Evolutionary conservation across 805 yeast genomes (phyloP).

Genomic region (Monosporozyma solicola): DNA sequence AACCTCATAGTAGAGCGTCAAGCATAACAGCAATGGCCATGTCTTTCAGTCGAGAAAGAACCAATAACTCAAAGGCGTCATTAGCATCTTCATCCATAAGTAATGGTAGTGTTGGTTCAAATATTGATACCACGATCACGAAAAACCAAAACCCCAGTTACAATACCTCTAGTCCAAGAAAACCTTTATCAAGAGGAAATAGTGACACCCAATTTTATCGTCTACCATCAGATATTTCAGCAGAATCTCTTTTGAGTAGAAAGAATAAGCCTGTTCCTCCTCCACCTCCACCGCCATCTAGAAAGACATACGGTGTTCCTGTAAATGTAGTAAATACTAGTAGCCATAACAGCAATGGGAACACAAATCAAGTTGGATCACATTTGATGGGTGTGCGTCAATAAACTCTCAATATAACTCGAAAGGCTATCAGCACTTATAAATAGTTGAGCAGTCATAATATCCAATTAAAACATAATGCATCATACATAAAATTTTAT

Average conservation of each 20-base stretch:
- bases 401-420: background rate
- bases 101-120: background rate
- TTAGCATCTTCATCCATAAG: background rate
- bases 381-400: constrained; percentile 4
- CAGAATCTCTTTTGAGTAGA: constrained; percentile 30
- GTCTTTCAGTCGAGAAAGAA: constrained; percentile 6
- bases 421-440: too few relatives aligned
- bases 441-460: background rate
- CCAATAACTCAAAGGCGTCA: constrained; percentile 1
- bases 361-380: constrained; percentile 2
- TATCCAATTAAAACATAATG: background rate
- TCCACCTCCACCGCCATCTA: constrained; percentile 33
- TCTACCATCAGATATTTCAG: constrained; percentile 18
- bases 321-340: background rate
- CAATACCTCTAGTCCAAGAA: background rate
- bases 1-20: constrained; percentile 15
- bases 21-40: constrained; percentile 16
- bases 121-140: background rate
- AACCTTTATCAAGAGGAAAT: background rate
- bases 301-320: constrained; percentile 14
- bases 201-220: background rate
- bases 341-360: background rate
- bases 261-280: constrained; percentile 25
- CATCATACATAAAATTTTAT: background rate
- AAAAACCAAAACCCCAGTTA: background rate